Base-by-base conservation (phyloP, 345 rosid species). In the Xanthoceras sorbifolium region DNA sequence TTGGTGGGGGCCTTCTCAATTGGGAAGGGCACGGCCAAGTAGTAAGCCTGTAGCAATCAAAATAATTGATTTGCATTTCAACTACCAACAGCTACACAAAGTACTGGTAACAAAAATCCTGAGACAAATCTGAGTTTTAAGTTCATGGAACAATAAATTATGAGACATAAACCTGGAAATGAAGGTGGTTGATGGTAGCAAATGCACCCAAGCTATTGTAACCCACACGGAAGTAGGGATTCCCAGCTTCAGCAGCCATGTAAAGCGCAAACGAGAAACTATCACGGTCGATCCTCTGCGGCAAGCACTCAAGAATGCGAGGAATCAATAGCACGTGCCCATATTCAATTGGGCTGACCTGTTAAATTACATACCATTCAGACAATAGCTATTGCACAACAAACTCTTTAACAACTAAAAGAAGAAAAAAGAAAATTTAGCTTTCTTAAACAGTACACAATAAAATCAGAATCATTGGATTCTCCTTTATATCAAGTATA, bases 261-360 rank as follows among this genome's bases (percentile, higher is more conserved):
- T 87, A 67, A 68, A 93, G 85, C 0, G 98, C 97, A 63, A 96
- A 97, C 84, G 92, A 75, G 61, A 96, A 87, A 90, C 92, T 93
- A 65, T 92, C 84, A 61, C 77, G 91, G 81, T 96, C 98, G 40
- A 96, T 93, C 90, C 90, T 92, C 87, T 96, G 99, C 17, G 99
- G 99, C 83, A 93, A 82, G 87, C 97, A 92, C 64, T 93, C 97
- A 32, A 92, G 85, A 69, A 96, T 75, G 1, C 87, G 94, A 7
- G 99, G 99, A 79, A 96, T 91, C 85, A 96, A 79, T 73, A 96
- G 82, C 63, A 96, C 98, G 68, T 96, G 99, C 50, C 99, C 98
- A 72, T 96, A 96, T 79, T 96, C 99, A 75, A 96, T 96, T 3
- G 99, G 98, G 79, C 99, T 96, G 40, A 93, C 99, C 99, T 96